Evolutionary conservation across 2,329 filamentous ascomycete genomes (phyloP), one percentile per base, ranked within the genome.

Genomic region (Neofusicoccum kwambonambiense): DNA sequence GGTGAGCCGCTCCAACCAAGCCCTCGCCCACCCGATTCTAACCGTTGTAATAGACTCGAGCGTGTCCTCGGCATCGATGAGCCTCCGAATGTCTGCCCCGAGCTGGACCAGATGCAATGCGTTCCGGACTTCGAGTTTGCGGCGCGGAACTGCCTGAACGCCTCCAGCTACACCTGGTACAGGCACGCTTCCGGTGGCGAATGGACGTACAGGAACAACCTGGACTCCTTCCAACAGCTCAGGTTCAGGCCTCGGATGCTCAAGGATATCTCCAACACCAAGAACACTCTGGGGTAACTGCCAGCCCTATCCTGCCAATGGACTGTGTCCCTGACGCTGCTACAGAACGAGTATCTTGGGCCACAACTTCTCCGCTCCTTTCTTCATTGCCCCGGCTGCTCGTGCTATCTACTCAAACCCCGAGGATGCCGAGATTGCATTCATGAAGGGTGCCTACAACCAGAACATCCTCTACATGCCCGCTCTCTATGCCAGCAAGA

Each of bases 191-290:
- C 83, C 3, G 83, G 78, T 2, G 84, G 83, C 65, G 84, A 86
- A 74, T 86, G 81, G 80, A 75, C 78, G 1, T 86, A 85, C 74
- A 78, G 84, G 51, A 85, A 85, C 73, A 86, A 86, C 73, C 77
- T 86, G 4, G 84, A 87, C 73, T 78, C 81, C 31, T 86, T 79
- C 73, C 76, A 78, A 66, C 79, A 82, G 13, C 83, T 82, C 70
- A 75, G 76, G 54, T 75, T 85, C 50, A 79, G 80, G 54, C 82
- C 84, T 8, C 77, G 82, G 58, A 77, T 81, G 34, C 75, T 86
- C 73, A 73, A 79, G n/a, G 83, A 86, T 68, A 79, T 86, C 64
- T 74, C 72, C 41, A 74, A 75, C 19, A 71, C 78, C 44, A 78
- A 80, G 66, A 69, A 65, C 37, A 78, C 78, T 15, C 70, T 83